phyloP scores from a whole-genome alignment of 2,329 filamentous ascomycete species.

The Calonectria hongkongensis region DNA sequence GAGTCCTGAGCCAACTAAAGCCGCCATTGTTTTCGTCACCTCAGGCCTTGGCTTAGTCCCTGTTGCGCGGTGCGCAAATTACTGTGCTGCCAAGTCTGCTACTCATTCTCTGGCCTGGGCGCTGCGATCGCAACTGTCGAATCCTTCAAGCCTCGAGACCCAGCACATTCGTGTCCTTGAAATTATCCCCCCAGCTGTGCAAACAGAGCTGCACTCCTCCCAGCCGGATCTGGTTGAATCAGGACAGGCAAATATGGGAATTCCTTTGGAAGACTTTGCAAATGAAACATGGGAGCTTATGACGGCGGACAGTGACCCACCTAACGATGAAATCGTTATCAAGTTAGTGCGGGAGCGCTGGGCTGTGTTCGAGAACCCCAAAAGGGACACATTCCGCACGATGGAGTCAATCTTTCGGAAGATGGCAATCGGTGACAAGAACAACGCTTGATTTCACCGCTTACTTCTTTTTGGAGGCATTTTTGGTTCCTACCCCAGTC shows the following conservation, averaged over 20 bases:
- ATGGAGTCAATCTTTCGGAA: conserved; percentile 31
- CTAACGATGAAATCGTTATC: conserved; percentile 28
- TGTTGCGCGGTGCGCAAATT: conserved; percentile 38
- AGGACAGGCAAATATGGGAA: conserved; percentile 24
- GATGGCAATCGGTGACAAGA: background rate
- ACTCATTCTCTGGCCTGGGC: conserved; percentile 43
- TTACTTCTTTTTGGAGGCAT: background rate
- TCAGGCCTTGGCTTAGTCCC: conserved; percentile 40
- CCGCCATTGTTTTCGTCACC: conserved; percentile 36
- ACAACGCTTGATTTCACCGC: too few relatives aligned
- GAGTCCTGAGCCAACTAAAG: background rate
- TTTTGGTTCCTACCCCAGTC: background rate
- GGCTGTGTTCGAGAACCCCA: background rate
- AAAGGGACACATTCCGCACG: background rate
- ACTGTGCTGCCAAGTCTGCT: conserved; percentile 45
- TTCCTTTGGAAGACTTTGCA: conserved; percentile 31
- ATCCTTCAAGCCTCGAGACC: conserved; percentile 34
- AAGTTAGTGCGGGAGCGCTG: conserved; percentile 19
- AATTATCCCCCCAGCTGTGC: conserved; percentile 45
- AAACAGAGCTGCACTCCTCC: conserved; percentile 37
- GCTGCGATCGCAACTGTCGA: conserved; percentile 26
- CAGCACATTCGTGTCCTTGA: conserved; percentile 41
- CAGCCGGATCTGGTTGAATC: conserved; percentile 28
- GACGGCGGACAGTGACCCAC: conserved; percentile 9
- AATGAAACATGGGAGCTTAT: conserved; percentile 36